These are phyloP conservation scores for Yamadazyma dushanensis DNA, from an alignment of 1,139 yeast genomes.

Conservation along the genomic window DNA sequence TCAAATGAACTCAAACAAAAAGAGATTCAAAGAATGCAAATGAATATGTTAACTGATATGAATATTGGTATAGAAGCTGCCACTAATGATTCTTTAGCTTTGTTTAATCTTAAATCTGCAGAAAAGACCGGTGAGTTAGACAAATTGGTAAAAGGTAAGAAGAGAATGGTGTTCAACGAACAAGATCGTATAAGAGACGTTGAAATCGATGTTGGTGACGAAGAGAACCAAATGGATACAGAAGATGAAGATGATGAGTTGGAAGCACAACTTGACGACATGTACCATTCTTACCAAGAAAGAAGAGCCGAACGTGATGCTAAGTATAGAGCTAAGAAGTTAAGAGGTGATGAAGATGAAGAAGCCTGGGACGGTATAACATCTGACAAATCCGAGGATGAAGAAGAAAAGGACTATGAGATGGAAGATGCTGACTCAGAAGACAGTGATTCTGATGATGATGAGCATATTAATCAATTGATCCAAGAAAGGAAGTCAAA, in stretches of 20 bases:
- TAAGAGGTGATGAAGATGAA: conserved; percentile 77
- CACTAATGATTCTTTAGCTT: conserved; percentile 72
- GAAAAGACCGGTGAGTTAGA: conserved; percentile 82
- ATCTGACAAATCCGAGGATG: conserved; percentile 41
- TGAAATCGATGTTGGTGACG: conserved; percentile 48
- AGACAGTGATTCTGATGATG: conserved; percentile 59
- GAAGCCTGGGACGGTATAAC: conserved; percentile 88
- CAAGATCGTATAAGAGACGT: conserved; percentile 55
- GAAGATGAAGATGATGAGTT: conserved; percentile 67
- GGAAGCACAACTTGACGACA: conserved; percentile 77
- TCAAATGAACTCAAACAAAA: conserved; percentile 83
- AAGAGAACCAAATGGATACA: conserved; percentile 40
- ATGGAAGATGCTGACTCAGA: conserved; percentile 38
- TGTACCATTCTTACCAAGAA: conserved; percentile 76
- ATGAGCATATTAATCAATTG: conserved; percentile 65
- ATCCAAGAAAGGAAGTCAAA: conserved; percentile 56
- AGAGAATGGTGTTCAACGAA: conserved; percentile 67
- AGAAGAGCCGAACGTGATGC: conserved; percentile 79
- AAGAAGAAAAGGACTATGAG: conserved; percentile 44
- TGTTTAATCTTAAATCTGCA: conserved; percentile 80
- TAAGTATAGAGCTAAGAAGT: conserved; percentile 72
- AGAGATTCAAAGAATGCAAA: conserved; percentile 88
- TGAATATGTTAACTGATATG: conserved; percentile 93
- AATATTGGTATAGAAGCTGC: conserved; percentile 95
- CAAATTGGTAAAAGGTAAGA: conserved; percentile 77